phyloP scores from a whole-genome alignment of 1,139 yeast genomes.

The Petasospora fabianii region DNA sequence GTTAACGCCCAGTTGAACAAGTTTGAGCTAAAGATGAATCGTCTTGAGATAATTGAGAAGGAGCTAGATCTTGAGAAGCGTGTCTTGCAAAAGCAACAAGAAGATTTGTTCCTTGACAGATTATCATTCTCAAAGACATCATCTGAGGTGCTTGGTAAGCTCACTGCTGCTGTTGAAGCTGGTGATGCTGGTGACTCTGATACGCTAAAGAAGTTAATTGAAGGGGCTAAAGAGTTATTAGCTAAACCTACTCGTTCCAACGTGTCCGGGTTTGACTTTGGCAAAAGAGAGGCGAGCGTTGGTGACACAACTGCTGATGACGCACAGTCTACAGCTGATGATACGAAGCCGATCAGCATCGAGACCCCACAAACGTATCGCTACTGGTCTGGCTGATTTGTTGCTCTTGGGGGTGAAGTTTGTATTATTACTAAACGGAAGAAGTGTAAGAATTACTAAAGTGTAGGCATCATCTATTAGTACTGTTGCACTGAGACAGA shows the following conservation, averaged over 20 bases:
- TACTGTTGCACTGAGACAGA: too few species aligned
- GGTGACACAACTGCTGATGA: constrained; percentile 10
- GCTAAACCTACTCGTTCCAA: constrained; percentile 44
- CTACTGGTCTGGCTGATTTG: constrained; percentile 66
- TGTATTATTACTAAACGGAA: constrained; percentile 4
- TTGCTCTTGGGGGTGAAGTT: background rate
- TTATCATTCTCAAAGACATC: constrained; percentile 48
- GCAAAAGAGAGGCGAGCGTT: constrained; percentile 7
- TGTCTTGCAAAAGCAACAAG: constrained; percentile 70
- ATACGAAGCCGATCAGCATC: constrained; percentile 67
- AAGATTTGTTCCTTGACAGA: constrained; percentile 76
- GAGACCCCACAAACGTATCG: constrained; percentile 83
- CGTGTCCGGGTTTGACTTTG: constrained; percentile 14
- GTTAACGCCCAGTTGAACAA: constrained; percentile 71
- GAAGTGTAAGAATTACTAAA: background rate
- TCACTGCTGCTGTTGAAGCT: constrained; percentile 11
- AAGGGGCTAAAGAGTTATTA: constrained; percentile 47
- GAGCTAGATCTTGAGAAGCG: constrained; percentile 78
- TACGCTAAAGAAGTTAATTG: constrained; percentile 33
- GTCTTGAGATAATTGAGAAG: constrained; percentile 69
- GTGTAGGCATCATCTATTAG: too few species aligned
- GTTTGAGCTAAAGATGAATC: constrained; percentile 69
- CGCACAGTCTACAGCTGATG: constrained; percentile 27
- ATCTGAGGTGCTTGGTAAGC: constrained; percentile 20
- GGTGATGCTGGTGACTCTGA: constrained; percentile 15